A percentile compares a stretch with the other conserved stretches of the same genome.
Conservation (phyloP, 768 basidiomycete genomes). For the Dictyophora rubrovolvata region DNA sequence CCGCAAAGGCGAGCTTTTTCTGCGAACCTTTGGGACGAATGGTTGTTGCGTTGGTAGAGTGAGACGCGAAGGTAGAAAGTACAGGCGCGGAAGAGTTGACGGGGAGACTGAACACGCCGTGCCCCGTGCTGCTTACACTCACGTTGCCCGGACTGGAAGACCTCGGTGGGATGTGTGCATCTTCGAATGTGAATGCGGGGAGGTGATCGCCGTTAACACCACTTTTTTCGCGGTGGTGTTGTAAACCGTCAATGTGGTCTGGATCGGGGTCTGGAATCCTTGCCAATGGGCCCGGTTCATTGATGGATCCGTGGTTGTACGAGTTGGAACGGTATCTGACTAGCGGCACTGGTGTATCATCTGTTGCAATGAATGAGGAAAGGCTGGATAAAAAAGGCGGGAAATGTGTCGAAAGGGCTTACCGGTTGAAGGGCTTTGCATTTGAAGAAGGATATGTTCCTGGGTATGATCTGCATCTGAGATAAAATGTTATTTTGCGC, state of each 20-base stretch:
- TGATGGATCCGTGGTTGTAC: conserved; percentile 47
- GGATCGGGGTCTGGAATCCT: conserved; percentile 78
- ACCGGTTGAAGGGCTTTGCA: conserved; percentile 60
- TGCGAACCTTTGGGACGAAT: conserved; percentile 19
- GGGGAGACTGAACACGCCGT: conserved; percentile 70
- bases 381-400: no score
- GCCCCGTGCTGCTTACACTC: conserved; percentile 31
- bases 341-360: conserved; percentile 33
- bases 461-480: neutral
- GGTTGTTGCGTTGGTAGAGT: conserved; percentile 40
- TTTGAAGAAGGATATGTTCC: conserved; percentile 29
- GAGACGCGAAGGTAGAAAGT: conserved; percentile 45
- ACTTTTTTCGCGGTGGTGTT: conserved; percentile 53
- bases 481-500: neutral
- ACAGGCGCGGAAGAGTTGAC: conserved; percentile 86
- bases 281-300: conserved; percentile 66
- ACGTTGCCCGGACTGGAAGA: conserved; percentile 25
- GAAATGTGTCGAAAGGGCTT: conserved; percentile 17
- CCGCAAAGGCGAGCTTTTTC: conserved; percentile 81
- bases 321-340: conserved; percentile 68
- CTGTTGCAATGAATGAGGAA: conserved; percentile 22
- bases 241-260: conserved; percentile 76
- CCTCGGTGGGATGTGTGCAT: conserved; percentile 21
- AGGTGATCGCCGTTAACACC: conserved; percentile 19
- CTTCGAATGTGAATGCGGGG: conserved; percentile 52